Base-by-base conservation (phyloP, 345 rosid species). In the Hibiscus mutabilis region DNA sequence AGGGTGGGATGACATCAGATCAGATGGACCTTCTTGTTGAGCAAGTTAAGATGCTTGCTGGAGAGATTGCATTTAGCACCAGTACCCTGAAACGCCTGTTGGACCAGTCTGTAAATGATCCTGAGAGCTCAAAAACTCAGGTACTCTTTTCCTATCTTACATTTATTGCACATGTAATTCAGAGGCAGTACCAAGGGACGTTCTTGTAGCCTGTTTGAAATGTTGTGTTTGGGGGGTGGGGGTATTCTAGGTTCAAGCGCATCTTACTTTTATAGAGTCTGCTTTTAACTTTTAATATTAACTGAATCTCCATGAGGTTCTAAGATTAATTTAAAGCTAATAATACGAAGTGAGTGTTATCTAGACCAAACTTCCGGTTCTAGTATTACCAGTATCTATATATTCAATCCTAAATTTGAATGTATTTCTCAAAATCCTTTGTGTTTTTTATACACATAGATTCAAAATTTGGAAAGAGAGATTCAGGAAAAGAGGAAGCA, bases 1-100 rank as follows among this genome's bases (percentile, higher is more conserved):
- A 93, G 99, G 93, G 85, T 60, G 85, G 77, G 80, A 80, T 92
- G 81, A 79, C 97, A 13, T 84, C 92, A 27, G 98, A 96, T 83
- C 92, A 96, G 88, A 91, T 89, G 82, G 99, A 96, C 72, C 99
- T 96, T 78, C 87, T 92, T 12, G 95, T 88, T 57, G 98, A 96
- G 86, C 99, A 96, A 83, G 98, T 92, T 57, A 96, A 96, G 83
- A 91, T 96, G 97, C 95, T 92, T 78, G 98, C 99, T 66, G 99
- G 89, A 75, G 99, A 96, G 82, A 86, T 96, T 77, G 99, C 98
- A 40, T 91, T 96, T 73, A 79, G 96, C 80, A 86, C 86, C 4
- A 96, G 99, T 82, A 92, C 97, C 60, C 85, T 96, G 72, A 96
- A 96, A 84, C 98, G 99, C 74, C 81, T 92, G 76, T 83, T 89